phyloP scores from a whole-genome alignment of 805 yeast genomes.

The Saccharomycopsis sp. region DNA sequence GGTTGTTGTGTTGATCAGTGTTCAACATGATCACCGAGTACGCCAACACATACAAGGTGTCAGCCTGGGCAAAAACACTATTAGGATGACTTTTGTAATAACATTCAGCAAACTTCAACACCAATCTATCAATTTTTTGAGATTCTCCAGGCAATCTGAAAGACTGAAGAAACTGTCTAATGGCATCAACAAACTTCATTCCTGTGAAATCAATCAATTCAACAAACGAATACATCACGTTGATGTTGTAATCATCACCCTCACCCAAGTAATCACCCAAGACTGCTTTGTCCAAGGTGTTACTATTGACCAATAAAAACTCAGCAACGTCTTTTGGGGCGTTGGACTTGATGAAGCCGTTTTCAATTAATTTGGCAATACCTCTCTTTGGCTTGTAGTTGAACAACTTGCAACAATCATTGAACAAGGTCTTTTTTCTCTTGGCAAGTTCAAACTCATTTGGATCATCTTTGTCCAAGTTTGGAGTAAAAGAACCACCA shows the following conservation, averaged over 20 bases:
- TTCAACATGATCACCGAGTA: slow-evolving; percentile 89
- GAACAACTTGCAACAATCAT: slow-evolving; percentile 71
- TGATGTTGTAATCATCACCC: slow-evolving; percentile 66
- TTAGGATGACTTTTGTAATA: slow-evolving; percentile 81
- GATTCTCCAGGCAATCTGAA: slow-evolving; percentile 97
- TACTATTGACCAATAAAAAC: slow-evolving; percentile 59
- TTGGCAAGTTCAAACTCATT: slow-evolving; percentile 79
- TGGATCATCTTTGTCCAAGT: slow-evolving; percentile 52
- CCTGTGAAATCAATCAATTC: slow-evolving; percentile 73
- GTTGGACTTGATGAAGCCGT: slow-evolving; percentile 53
- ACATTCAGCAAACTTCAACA: slow-evolving; percentile 94
- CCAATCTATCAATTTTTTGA: slow-evolving; percentile 91
- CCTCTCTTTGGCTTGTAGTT: slow-evolving; percentile 84
- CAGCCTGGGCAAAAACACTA: slow-evolving; percentile 77
- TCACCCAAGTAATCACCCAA: slow-evolving; percentile 93
- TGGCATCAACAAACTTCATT: slow-evolving; percentile 70
- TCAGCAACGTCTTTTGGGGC: slow-evolving; percentile 64
- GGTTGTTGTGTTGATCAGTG: slow-evolving; percentile 88
- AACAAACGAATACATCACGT: slow-evolving; percentile 88
- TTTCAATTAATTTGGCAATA: slow-evolving; percentile 46
- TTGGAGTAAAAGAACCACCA: slow-evolving; percentile 12
- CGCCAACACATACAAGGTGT: slow-evolving; percentile 84
- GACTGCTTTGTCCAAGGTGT: slow-evolving; percentile 70
- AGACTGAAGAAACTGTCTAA: slow-evolving; percentile 73
- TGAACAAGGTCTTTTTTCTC: slow-evolving; percentile 69